Base-by-base conservation (phyloP, 2,329 filamentous ascomycete genomes). In the Aureobasidium melanogenum region DNA sequence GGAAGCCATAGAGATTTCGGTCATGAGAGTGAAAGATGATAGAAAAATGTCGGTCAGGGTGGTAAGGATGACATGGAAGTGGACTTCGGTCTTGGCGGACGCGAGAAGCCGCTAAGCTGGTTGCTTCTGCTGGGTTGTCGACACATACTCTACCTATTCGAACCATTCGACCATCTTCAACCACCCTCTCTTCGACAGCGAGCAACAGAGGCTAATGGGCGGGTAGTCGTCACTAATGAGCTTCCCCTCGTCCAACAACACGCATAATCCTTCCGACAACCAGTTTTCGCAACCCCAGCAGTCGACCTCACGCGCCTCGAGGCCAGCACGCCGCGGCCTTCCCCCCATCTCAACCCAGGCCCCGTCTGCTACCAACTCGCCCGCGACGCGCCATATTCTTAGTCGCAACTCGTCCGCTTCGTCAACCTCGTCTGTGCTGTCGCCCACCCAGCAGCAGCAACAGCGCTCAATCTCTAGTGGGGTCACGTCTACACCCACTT, bases 261-360 rank as follows among this genome's bases (percentile, higher is more conserved):
- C 66, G 62, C 64, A 68, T 57, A 61, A 65, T 54, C 63, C 66
- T 64, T 58, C 62, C 76, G 75, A 73, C 76, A 72, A 74, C 57
- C 67, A 67, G 64, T 72, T 77, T 43, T 17, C 52, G 73, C 77
- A 79, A 73, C 77, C 82, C 76, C 79, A 80, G 71, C 77, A 80
- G 68, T 77, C 73, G 74, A 61, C 36, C 38, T 46, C 59, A 43
- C 36, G 48, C 26, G 26, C 59, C 36, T 54, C 47, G 59, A 54
- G 48, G 34, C 39, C 59, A 36, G 41, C 78, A 72, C 81, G 82
- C 70, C 80, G 82, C 74, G 78, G 79, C 68, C 75, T 82, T 71
- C 79, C 83, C 68, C 82, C 83, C 71, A 80, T 85, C 69, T 80
- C 82, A 67, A 83, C 79, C 66, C 78, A 75, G 63, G 62, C 73